Evolutionary conservation across 805 yeast genomes (phyloP).

Genomic region (Lipomyces starkeyi): DNA sequence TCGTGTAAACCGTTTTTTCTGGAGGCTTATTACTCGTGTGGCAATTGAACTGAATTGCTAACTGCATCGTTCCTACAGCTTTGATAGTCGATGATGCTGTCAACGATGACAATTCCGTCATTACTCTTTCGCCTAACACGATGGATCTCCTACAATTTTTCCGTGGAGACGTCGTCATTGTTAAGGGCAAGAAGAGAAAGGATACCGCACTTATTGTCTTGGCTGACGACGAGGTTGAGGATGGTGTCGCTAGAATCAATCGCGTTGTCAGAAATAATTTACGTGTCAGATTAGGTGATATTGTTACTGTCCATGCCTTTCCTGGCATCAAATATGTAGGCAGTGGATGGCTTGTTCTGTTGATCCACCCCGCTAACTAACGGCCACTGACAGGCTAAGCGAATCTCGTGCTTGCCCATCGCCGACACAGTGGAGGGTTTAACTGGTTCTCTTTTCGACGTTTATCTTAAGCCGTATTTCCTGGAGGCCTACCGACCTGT

Average conservation of each 20-base stretch:
- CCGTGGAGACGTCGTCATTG: constrained; percentile 97
- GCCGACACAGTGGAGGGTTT: constrained; percentile 98
- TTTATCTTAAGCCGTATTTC: constrained; percentile 94
- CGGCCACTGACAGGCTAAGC: constrained; percentile 59
- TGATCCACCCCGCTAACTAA: background rate
- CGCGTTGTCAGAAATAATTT: constrained; percentile 95
- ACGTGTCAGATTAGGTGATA: constrained; percentile 91
- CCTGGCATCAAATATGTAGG: constrained; percentile 88
- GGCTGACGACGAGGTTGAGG: constrained; percentile 95
- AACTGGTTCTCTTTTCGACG: constrained; percentile 95
- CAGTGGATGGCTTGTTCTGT: background rate
- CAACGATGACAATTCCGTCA: constrained; percentile 95
- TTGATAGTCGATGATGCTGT: constrained; percentile 95
- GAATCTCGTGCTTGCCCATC: constrained; percentile 94
- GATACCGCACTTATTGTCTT: constrained; percentile 96
- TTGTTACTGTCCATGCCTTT: constrained; percentile 89
- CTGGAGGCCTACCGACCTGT: constrained; percentile 99
- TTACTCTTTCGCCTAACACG: constrained; percentile 91
- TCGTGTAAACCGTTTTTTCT: background rate
- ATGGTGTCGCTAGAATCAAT: constrained; percentile 91
- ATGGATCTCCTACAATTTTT: constrained; percentile 94
- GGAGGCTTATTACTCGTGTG: background rate
- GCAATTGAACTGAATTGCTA: background rate
- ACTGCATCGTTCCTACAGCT: constrained; percentile 46
- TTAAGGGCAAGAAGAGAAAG: constrained; percentile 97